phyloP scores from a whole-genome alignment of 2,329 filamentous ascomycete species.

The Ophiostoma piceae region DNA sequence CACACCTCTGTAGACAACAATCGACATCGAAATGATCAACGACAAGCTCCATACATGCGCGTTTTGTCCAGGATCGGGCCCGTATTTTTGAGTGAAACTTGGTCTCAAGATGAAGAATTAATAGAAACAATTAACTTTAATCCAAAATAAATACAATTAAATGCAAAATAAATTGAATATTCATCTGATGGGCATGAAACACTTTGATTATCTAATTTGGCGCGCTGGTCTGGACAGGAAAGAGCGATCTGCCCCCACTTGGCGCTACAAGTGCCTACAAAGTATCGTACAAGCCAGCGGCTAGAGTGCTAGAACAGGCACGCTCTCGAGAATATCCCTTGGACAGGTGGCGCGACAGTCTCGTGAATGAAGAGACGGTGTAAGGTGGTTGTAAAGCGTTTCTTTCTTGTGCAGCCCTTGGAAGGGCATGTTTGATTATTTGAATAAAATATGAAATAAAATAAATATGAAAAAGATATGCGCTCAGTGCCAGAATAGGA shows the following conservation, averaged over 20 bases:
- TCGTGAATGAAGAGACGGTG: not conserved
- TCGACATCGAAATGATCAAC: not conserved
- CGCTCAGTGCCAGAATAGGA: not conserved
- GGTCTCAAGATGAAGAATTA: not conserved
- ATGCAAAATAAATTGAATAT: not conserved
- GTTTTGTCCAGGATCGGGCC: not conserved
- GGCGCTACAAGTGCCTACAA: not conserved
- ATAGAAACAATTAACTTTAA: too few species aligned
- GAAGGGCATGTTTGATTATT: not conserved
- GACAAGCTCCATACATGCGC: not conserved
- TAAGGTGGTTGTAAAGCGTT: not conserved
- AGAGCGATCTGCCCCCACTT: not conserved
- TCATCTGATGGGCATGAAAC: not conserved
- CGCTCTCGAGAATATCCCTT: not conserved
- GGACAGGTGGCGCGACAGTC: not conserved
- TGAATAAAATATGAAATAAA: not conserved
- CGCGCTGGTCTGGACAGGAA: not conserved
- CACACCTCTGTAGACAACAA: not conserved
- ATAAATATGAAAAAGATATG: not conserved
- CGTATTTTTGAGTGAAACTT: slow-evolving; percentile 9
- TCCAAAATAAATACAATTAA: not conserved
- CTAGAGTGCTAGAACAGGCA: not conserved
- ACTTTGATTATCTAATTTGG: slow-evolving; percentile 11
- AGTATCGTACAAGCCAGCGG: not conserved
- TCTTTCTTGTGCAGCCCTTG: not conserved